Evolutionary conservation across 2,329 filamentous ascomycete species (phyloP), one percentile per base, ranked within the genome.

Genomic region (Colletotrichum truncatum): DNA sequence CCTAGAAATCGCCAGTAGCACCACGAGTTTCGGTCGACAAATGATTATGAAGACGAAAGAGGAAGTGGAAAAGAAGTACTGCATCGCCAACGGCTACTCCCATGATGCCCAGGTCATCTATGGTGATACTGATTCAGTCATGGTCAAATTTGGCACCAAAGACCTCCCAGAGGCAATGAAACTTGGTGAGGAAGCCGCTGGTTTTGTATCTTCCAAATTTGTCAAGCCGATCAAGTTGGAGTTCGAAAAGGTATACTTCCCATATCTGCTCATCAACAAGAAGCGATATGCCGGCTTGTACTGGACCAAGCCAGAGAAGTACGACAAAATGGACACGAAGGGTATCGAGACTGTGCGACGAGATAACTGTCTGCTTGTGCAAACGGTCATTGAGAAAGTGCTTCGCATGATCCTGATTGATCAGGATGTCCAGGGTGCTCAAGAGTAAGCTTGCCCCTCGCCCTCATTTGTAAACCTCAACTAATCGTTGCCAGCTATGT

Each of bases 291-390:
- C 96, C 8, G 96, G 96, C n/a, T 81, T 99, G 30, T 98, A 93
- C 81, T 99, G 94, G 94, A 99, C 96, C 5, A 96, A 92, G 70
- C 89, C 95, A 1, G 88, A 95, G 41, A 98, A 97, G 79, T 96
- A 92, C 77, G 97, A 99, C 86, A 99, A 98, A 84, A 99, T 99
- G 97, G 96, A 99, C 79, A 98, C 93, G 66, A 99, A 99, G 78
- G 96, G 96, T 85, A 98, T 99, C 70, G 96, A 99, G 81, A 99
- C 96, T 4, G 97, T 99, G 48, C 91, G 96, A 70, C 87, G 96
- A 85, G 96, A 99, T 78, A 99, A 99, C 76, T 99, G 96, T 76
- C 85, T 96, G 55, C 82, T 99, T 65, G 96, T 98, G 14, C 95
- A 98, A 78, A 98, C 92, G 3, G 96, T 98, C 64, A 98, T 99